Base-by-base conservation (phyloP, 345 rosid genomes). In the Camelina laxa region DNA sequence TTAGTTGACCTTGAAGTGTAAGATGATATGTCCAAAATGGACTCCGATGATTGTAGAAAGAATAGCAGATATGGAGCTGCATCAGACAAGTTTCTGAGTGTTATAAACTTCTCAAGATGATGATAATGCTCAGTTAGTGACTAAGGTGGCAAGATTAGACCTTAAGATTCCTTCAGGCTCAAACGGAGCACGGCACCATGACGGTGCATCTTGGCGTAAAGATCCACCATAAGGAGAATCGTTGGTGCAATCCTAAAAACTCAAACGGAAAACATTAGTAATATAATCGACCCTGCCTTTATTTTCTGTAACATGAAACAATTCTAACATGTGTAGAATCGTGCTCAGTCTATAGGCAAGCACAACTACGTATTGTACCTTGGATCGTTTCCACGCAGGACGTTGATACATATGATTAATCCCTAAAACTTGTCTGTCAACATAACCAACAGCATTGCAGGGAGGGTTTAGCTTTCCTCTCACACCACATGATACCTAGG, bases 341-440 rank as follows among this genome's bases (percentile, higher is more conserved):
- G 30, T 27, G 70, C 5, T 60, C 9, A 35, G 21, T 58, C 45
- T 41, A 54, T 13, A 63, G 45, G 8, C 47, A 7, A 58, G 35
- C 47, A 47, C 12, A 44, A 64, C 24, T 15, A 2, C 10, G 60
- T 15, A 44, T 22, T 57, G 21, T 70, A 91, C 97, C 96, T 89
- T 82, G n/a, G 91, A 83, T 84, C 97, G 87, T 82, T 82, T 89
- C 97, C 96, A 93, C 7, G 97, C 98, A 44, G 98, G 98, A 78
- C 69, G 91, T 7, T 78, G 81, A 80, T 91, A 91, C 90, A 91
- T 71, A 70, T 88, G 97, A 60, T 83, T 80, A 56, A 88, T 79
- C 74, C 97, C 98, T 30, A 93, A 82, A 24, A 91, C 78, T 80
- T 72, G 41, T 79, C 96, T 84, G 71, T 93, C 98, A 73, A 89